Conservation (phyloP, 139 green algal genomes). For the Coelastrella sp. region DNA sequence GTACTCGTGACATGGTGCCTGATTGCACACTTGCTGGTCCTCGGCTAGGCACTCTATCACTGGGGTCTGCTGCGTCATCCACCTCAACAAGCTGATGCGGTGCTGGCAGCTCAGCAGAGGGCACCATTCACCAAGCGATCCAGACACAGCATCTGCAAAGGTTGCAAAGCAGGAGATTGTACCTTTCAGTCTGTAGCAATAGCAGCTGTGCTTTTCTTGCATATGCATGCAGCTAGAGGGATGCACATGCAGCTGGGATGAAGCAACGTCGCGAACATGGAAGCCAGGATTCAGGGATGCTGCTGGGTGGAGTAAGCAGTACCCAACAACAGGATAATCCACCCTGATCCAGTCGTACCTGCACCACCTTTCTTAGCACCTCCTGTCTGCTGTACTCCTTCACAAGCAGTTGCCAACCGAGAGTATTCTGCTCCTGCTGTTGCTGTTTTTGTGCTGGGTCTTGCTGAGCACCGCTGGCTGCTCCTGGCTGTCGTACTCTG, state of each 20-base stretch:
- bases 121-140: constrained; percentile 52
- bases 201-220: too few relatives aligned
- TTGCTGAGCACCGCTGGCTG: neutral
- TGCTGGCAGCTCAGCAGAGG: neutral
- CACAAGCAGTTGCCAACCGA: constrained; percentile 56
- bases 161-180: neutral
- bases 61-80: neutral
- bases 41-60: too few relatives aligned
- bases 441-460: too few relatives aligned
- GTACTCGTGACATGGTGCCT: neutral
- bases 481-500: neutral
- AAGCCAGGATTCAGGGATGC: too few relatives aligned
- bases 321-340: neutral
- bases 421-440: neutral
- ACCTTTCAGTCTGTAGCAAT: neutral
- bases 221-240: too few relatives aligned
- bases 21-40: neutral
- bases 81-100: neutral
- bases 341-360: constrained; percentile 12
- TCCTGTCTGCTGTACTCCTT: constrained; percentile 54
- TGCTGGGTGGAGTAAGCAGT: neutral
- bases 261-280: too few relatives aligned
- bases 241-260: too few relatives aligned
- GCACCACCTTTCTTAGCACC: constrained; percentile 54
- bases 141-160: constrained; percentile 50